These are phyloP conservation scores for Eragrostis curvula DNA, from an alignment of 176 grass and related monocot species.

Conservation along the genomic window DNA sequence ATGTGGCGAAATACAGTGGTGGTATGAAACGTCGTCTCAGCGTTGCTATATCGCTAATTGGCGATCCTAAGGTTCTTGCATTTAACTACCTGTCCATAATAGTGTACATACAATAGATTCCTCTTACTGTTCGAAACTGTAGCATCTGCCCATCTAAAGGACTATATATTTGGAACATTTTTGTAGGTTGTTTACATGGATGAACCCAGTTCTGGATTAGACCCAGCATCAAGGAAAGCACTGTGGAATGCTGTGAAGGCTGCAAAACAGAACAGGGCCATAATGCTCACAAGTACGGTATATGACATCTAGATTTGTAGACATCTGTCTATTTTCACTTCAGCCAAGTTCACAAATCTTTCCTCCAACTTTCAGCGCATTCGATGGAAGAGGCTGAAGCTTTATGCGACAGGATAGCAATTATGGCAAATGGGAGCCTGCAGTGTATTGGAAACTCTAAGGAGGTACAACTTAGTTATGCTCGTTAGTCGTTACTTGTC, in stretches of 20 bases:
- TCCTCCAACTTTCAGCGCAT: constrained; percentile 52
- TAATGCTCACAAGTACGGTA: constrained; percentile 76
- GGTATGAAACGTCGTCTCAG: constrained; percentile 94
- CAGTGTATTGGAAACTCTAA: constrained; percentile 65
- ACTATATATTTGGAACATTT: not conserved
- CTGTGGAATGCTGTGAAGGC: constrained; percentile 69
- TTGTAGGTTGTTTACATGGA: constrained; percentile 92
- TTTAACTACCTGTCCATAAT: not conserved
- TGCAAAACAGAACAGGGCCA: constrained; percentile 60
- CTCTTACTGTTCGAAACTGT: not conserved
- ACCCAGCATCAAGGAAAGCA: constrained; percentile 81
- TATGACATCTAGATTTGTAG: not conserved
- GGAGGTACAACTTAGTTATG: constrained; percentile 32
- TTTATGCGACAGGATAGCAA: constrained; percentile 64
- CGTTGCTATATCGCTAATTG: constrained; percentile 79
- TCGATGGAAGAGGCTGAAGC: constrained; percentile 80
- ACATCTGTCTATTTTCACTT: not conserved
- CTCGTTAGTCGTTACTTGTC: not conserved
- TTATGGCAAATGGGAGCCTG: constrained; percentile 52
- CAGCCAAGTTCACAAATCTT: not conserved
- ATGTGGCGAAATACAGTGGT: constrained; percentile 73
- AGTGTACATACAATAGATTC: not conserved
- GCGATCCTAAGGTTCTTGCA: constrained; percentile 66
- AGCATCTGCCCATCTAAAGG: not conserved
- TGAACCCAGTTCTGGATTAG: constrained; percentile 87